phyloP scores from a whole-genome alignment of 441 rosid genomes.

The Gossypium schwendimanii region DNA sequence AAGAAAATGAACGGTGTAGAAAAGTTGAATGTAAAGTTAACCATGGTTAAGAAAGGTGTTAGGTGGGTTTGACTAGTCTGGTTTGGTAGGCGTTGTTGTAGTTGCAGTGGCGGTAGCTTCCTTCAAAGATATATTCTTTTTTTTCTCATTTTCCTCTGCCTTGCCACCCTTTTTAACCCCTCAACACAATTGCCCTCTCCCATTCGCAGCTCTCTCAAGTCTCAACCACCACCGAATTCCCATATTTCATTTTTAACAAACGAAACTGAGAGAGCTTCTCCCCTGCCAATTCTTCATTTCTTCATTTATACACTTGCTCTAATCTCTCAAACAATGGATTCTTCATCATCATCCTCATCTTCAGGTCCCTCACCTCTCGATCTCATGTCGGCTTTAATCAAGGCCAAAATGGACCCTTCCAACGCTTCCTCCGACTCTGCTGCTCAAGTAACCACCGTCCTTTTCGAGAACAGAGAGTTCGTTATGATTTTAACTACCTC shows the following conservation, averaged over 20 bases:
- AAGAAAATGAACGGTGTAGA: not conserved
- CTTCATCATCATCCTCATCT: conserved; percentile 24
- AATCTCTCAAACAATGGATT: conserved; percentile 3
- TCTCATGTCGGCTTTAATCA: conserved; percentile 74
- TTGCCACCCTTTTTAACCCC: not conserved
- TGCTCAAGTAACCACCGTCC: conserved; percentile 46
- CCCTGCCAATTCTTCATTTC: not conserved
- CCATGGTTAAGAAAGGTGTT: conserved; percentile 37
- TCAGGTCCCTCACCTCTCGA: conserved; percentile 55
- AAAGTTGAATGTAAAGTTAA: conserved; percentile 11
- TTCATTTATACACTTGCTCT: not conserved
- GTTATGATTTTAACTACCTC: conserved; percentile 68
- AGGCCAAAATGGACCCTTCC: conserved; percentile 51
- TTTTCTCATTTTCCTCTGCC: not conserved
- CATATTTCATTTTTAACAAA: not conserved
- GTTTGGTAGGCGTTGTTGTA: conserved; percentile 64
- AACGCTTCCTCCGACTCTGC: conserved; percentile 49
- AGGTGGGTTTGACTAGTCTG: conserved; percentile 73
- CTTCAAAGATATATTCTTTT: not conserved
- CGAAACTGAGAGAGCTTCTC: conserved; percentile 17
- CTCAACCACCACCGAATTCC: conserved; percentile 29
- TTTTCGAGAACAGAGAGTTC: conserved; percentile 63
- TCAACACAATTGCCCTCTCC: conserved; percentile 18
- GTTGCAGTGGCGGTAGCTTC: conserved; percentile 31
- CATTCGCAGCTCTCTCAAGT: conserved; percentile 19